phyloP scores from a whole-genome alignment of 1,284 basidiomycete species.

The Quambalaria eucalypti region DNA sequence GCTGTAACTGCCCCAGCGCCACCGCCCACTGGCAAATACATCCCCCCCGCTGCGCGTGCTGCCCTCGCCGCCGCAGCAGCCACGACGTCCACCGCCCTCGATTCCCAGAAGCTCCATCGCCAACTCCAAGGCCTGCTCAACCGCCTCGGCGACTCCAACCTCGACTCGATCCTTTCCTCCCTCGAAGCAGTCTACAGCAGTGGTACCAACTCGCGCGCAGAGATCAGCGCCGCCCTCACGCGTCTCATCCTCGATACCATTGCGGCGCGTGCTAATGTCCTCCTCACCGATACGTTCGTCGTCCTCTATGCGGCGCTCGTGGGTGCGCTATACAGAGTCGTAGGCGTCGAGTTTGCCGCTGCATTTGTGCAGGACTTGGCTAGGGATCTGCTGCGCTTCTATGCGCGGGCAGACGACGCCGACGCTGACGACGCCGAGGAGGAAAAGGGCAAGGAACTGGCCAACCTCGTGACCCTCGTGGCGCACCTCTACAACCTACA shows the following conservation, averaged over 20 bases:
- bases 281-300: conserved; percentile 73
- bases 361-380: conserved; percentile 30
- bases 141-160: conserved; percentile 77
- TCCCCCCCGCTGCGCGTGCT: conserved; percentile 39
- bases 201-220: conserved; percentile 64
- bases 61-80: conserved; percentile 34
- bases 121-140: conserved; percentile 83
- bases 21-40: conserved; percentile 1
- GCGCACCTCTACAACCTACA: conserved; percentile 93
- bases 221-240: conserved; percentile 74
- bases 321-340: conserved; percentile 68
- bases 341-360: conserved; percentile 83
- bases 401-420: conserved; percentile 40
- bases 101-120: conserved; percentile 62
- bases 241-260: conserved; percentile 72
- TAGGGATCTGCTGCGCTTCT: conserved; percentile 16
- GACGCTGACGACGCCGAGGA: conserved; percentile 16
- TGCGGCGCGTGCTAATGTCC: conserved; percentile 59
- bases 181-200: conserved; percentile 71
- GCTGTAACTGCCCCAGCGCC: neutral
- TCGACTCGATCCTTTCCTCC: conserved; percentile 66
- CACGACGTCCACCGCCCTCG: conserved; percentile 19
- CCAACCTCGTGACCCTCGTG: conserved; percentile 76
- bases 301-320: conserved; percentile 82
- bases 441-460: conserved; percentile 62